Conservation (phyloP, 228 moss, liverwort and hornwort genomes). For the Sphagnum fallax region DNA sequence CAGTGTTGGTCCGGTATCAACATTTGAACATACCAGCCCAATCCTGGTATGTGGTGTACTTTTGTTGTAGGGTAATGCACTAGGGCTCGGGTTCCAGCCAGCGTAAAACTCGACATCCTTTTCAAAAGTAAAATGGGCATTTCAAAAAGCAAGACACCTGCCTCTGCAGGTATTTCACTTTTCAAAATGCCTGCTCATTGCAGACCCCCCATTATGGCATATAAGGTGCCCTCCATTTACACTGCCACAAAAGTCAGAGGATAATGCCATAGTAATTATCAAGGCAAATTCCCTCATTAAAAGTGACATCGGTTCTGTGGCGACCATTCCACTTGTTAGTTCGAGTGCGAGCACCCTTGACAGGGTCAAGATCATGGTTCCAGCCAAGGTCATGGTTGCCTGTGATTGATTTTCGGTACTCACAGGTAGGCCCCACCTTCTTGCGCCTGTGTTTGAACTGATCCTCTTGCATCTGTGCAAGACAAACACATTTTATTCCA, state of each 20-base stretch:
- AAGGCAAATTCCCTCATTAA: constrained; percentile 40
- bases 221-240: too few relatives aligned
- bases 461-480: constrained; percentile 2
- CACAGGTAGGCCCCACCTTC: constrained; percentile 24
- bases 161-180: too few relatives aligned
- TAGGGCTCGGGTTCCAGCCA: too few relatives aligned
- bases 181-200: too few relatives aligned
- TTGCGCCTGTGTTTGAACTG: constrained; percentile 21
- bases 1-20: too few relatives aligned
- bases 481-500: neutral
- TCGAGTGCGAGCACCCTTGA: constrained; percentile 8
- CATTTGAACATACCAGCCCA: too few relatives aligned
- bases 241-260: neutral
- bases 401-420: constrained; percentile 35
- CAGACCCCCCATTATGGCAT: too few relatives aligned
- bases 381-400: constrained; percentile 55
- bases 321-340: constrained; percentile 40
- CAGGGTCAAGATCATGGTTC: constrained; percentile 28
- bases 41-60: too few relatives aligned
- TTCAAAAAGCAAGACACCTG: too few relatives aligned
- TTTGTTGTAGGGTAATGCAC: too few relatives aligned
- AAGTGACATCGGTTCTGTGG: constrained; percentile 33
- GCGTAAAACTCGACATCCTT: too few relatives aligned
- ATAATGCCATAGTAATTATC: constrained; percentile 50
- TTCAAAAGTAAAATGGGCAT: too few relatives aligned